Evolutionary conservation across 345 rosid species (phyloP), one percentile per base, ranked within the genome.

Genomic region (Abelmoschus esculentus): DNA sequence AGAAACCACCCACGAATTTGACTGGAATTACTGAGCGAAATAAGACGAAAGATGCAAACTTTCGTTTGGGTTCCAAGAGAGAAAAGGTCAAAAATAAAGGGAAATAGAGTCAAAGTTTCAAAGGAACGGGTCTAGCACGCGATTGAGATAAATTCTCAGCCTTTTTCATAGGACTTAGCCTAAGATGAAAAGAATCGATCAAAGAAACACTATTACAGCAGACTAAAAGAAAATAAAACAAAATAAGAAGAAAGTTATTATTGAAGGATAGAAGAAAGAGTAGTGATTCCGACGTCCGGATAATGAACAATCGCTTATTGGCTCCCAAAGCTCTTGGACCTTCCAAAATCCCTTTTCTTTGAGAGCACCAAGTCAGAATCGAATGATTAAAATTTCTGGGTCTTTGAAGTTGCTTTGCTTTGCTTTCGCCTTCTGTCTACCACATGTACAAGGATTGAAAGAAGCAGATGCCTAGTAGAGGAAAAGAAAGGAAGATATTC

Each of bases 41-140:
- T 14, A 29, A 59, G 76, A 64, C 18, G 29, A 63, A 50, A 13
- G 31, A 38, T 32, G 64, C 13, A 34, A 59, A 67, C 52, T 73
- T 67, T 44, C 36, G n/a, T 22, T 46, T 32, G 11, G 13, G 17
- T 31, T 12, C 42, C 38, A 22, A 14, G 14, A 1, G 9, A 54
- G 29, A 54, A 59, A 12, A 0, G 75, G 67, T 66, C 59, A 55
- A 72, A 61, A 53, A 14, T 9, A 44, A 44, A 26, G 56, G 44
- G 66, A 65, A 28, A 2, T 1, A 1, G 58, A 18, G 76, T 57
- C 72, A 67, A 73, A 66, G 44, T 73, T 73, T 59, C 22, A 47
- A 73, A 66, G 18, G 71, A 52, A 58, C 52, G 34, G 56, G 18
- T 34, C 28, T 49, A 15, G 5, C 6, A 42, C 15, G 40, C 18